Conservation (phyloP, 2,329 filamentous ascomycete species). For the Sarocladium oryzae region DNA sequence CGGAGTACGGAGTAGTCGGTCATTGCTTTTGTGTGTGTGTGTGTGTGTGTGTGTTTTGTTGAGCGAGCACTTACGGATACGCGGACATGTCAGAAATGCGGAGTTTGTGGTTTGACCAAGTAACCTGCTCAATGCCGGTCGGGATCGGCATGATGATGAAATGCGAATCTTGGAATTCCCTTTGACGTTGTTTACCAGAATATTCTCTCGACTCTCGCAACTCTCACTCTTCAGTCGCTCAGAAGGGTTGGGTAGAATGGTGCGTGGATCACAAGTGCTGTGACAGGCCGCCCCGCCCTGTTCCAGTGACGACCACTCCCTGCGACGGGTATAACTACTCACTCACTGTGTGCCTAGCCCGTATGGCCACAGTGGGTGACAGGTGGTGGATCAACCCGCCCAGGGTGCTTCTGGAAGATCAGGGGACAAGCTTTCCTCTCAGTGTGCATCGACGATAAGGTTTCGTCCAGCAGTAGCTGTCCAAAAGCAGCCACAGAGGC, state of each 20-base stretch:
- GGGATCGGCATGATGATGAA: background rate
- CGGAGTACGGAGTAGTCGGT: no score
- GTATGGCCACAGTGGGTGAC: background rate
- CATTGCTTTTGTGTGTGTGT: background rate
- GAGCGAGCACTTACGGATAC: no score
- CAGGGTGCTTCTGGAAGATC: background rate
- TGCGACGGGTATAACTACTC: background rate
- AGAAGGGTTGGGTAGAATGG: background rate
- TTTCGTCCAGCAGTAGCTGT: no score
- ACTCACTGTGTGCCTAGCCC: no score
- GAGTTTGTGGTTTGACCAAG: no score
- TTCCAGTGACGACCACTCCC: background rate
- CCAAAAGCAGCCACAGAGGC: no score
- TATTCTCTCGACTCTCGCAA: background rate
- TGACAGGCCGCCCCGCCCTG: no score
- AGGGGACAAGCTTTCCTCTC: background rate
- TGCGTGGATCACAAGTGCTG: conserved; percentile 2
- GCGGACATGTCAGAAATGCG: no score
- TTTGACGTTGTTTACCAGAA: background rate
- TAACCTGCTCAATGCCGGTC: background rate
- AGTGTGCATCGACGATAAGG: background rate
- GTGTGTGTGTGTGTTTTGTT: no score
- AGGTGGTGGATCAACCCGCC: no score
- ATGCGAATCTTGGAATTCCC: background rate
- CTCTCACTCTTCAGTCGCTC: no score